Evolutionary conservation across 345 rosid genomes (phyloP), one percentile per base, ranked within the genome.

Genomic region (Hibiscus mutabilis): DNA sequence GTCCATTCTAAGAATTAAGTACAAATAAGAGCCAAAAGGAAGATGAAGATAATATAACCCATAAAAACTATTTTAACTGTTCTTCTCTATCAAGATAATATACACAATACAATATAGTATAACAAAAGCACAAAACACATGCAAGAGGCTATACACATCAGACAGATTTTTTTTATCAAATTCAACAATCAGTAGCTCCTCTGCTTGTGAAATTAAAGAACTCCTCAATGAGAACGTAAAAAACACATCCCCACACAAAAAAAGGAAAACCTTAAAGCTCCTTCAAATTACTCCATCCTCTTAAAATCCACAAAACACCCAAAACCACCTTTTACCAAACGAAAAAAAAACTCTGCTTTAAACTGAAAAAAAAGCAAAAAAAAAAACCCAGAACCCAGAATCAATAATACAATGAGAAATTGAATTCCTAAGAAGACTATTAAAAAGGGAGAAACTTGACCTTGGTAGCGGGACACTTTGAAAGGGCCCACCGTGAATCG

Each of bases 381-480:
- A 44, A 44, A 44, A 44, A 35, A 67, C 63, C 25, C 47, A 64
- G 12, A 46, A 59, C 64, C 3, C 19, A 65, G 47, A 72, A 46
- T 46, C 19, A 0, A 6, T 10, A 47, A 71, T 25, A 27, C 53
- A 21, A 10, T 11, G 6, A 18, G 44, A 65, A 16, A 51, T 15
- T 35, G 31, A 67, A 6, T 49, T 25, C 51, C 15, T 2, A 25
- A 37, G 2, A 13, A 15, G 35, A 60, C 16, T 12, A 63, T 25
- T 6, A 18, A 7, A 53, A 18, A 53, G 22, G 21, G 22, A 60
- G 9, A 3, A 29, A 49, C 31, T 15, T 15, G 56, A 87, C 97
- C 97, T 84, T 91, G 6, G 84, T 77, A 21, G 85, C 71, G 73
- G 97, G 73, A 21, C 77, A 79, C 79, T 74, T 81, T 35, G 86